Conservation (phyloP, 2,329 filamentous ascomycete species). For the Cladosporium velox region DNA sequence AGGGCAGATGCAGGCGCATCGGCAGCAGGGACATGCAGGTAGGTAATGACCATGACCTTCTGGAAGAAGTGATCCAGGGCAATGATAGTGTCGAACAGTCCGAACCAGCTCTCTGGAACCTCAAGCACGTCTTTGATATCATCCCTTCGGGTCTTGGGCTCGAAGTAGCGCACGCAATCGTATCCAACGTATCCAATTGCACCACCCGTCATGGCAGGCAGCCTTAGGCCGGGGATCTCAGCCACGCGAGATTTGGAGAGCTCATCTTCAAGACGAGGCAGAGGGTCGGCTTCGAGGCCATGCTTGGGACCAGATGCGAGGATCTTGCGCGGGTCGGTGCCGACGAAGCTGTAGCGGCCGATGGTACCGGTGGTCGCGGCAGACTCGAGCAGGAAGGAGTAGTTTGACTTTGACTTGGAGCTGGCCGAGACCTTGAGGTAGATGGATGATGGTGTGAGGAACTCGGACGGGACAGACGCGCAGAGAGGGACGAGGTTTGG, state of each 20-base stretch:
- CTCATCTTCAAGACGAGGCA: slow-evolving; percentile 79
- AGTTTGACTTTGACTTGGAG: slow-evolving; percentile 67
- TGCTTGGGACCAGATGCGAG: slow-evolving; percentile 85
- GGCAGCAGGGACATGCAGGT: slow-evolving; percentile 66
- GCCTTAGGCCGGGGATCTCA: slow-evolving; percentile 74
- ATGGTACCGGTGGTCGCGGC: slow-evolving; percentile 89
- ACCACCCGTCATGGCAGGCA: slow-evolving; percentile 86
- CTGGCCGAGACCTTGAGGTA: slow-evolving; percentile 85
- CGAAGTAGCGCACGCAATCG: slow-evolving; percentile 96
- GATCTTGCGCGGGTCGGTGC: slow-evolving; percentile 75
- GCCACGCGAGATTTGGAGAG: slow-evolving; percentile 77
- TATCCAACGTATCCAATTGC: slow-evolving; percentile 97
- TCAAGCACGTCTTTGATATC: slow-evolving; percentile 79
- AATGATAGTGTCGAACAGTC: slow-evolving; percentile 93
- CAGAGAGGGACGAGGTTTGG: slow-evolving; percentile 82
- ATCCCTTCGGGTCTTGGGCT: slow-evolving; percentile 88
- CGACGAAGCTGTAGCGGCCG: slow-evolving; percentile 93
- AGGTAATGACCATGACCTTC: slow-evolving; percentile 89
- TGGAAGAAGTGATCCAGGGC: slow-evolving; percentile 95
- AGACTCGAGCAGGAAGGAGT: slow-evolving; percentile 94
- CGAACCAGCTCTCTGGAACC: slow-evolving; percentile 93
- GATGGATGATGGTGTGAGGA: slow-evolving; percentile 90
- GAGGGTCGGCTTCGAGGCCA: slow-evolving; percentile 79
- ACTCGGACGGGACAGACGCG: slow-evolving; percentile 84
- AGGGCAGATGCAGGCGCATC: slow-evolving; percentile 51